Conservation (phyloP, 2,329 filamentous ascomycete genomes). For the Podosphaera fusca region DNA sequence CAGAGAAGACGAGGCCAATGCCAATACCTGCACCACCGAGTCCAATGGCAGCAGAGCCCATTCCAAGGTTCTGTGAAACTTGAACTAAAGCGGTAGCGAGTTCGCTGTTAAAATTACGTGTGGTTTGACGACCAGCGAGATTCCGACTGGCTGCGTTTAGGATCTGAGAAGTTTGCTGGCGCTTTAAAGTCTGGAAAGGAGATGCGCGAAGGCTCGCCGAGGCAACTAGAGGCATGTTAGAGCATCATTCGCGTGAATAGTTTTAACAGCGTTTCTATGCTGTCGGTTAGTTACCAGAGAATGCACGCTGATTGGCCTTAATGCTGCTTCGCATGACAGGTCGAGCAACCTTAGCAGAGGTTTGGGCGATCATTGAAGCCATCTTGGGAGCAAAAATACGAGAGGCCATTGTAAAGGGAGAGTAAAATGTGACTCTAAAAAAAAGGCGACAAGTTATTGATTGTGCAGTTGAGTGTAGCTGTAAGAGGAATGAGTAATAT, state of each 20-base stretch:
- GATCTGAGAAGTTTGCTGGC: slow-evolving; percentile 43
- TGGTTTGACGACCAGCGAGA: slow-evolving; percentile 35
- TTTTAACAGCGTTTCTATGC: neutral
- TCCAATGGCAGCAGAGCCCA: slow-evolving; percentile 77
- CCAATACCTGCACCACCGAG: slow-evolving; percentile 82
- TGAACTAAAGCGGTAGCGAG: slow-evolving; percentile 73
- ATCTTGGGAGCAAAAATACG: slow-evolving; percentile 59
- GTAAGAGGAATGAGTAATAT: too few relatives aligned
- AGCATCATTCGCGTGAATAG: neutral
- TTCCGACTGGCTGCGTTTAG: slow-evolving; percentile 26
- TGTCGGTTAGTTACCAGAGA: slow-evolving; percentile 31
- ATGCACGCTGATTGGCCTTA: slow-evolving; percentile 47
- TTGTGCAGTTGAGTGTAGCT: too few relatives aligned
- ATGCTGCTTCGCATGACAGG: slow-evolving; percentile 40
- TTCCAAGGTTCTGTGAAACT: slow-evolving; percentile 78
- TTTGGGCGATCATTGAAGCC: slow-evolving; percentile 42
- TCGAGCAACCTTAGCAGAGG: slow-evolving; percentile 49
- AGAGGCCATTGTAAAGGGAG: slow-evolving; percentile 46
- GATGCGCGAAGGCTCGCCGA: slow-evolving; percentile 7
- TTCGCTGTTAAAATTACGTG: slow-evolving; percentile 66
- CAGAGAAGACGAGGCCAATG: slow-evolving; percentile 87
- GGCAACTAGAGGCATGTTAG: slow-evolving; percentile 16
- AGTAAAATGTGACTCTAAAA: neutral
- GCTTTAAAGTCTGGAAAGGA: slow-evolving; percentile 29
- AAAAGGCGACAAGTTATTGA: neutral